Conservation (phyloP, 352 stramenopile genomes). For the Pythium sukuiense region DNA sequence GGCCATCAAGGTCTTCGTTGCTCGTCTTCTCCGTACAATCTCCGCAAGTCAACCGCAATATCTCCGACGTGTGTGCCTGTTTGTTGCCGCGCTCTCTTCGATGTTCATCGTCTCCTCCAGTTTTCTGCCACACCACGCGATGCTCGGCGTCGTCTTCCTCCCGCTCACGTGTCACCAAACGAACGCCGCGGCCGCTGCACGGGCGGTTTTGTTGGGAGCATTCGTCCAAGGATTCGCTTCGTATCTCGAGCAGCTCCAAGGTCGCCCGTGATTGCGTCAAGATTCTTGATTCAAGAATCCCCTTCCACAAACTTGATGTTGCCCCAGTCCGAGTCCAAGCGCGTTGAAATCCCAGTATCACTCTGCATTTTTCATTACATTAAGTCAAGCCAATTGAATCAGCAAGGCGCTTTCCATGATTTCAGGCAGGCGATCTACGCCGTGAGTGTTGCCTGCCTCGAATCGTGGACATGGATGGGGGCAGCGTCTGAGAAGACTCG, state of each 20-base stretch:
- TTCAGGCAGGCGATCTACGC: too few species aligned
- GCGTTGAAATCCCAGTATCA: too few species aligned
- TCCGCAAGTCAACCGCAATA: too few species aligned
- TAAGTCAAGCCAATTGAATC: too few species aligned
- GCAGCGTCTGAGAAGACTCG: too few species aligned
- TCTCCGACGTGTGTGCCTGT: neutral
- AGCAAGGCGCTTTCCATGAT: too few species aligned
- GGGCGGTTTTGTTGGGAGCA: neutral
- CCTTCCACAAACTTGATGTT: too few species aligned
- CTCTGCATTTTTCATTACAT: too few species aligned
- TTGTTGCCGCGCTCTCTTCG: neutral
- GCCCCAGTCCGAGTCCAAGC: too few species aligned
- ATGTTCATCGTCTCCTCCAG: neutral
- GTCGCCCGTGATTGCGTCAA: neutral
- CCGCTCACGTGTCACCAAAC: neutral
- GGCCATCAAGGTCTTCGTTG: neutral
- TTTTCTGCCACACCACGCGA: neutral
- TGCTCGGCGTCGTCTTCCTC: neutral
- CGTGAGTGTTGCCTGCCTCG: too few species aligned
- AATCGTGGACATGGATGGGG: too few species aligned
- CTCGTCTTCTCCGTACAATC: neutral
- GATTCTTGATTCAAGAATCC: too few species aligned
- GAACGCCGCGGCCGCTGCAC: neutral
- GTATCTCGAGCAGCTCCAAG: neutral
- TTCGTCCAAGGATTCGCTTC: neutral